A percentile compares a stretch with the other conserved stretches of the same genome.
phyloP scores from a whole-genome alignment of 805 yeast genomes.

The Candida orba region DNA sequence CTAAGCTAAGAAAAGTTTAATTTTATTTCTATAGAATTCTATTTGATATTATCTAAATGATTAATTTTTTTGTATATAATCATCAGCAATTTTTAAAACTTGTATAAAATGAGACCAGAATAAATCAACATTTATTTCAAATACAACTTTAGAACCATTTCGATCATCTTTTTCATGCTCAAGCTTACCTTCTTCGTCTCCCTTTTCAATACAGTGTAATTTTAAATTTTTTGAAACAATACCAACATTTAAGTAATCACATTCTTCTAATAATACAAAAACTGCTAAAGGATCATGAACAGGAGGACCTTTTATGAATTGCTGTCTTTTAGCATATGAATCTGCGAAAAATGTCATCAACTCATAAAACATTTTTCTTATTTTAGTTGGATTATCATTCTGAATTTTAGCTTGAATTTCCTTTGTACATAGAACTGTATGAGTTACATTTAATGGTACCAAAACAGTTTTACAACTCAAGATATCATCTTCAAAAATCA shows the following conservation, averaged over 20 bases:
- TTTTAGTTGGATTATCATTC: slow-evolving; percentile 28
- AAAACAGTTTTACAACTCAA: slow-evolving; percentile 42
- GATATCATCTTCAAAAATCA: slow-evolving; percentile 40
- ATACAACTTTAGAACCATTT: slow-evolving; percentile 34
- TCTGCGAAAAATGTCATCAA: slow-evolving; percentile 44
- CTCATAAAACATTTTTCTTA: slow-evolving; percentile 50
- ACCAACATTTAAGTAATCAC: slow-evolving; percentile 18
- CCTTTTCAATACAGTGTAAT: slow-evolving; percentile 15
- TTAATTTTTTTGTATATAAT: background rate
- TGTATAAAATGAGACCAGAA: slow-evolving; percentile 41
- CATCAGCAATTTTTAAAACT: slow-evolving; percentile 32
- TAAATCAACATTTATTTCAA: slow-evolving; percentile 30
- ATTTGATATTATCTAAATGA: background rate
- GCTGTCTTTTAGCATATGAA: slow-evolving; percentile 35
- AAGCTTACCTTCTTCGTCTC: slow-evolving; percentile 24
- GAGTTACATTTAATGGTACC: slow-evolving; percentile 66
- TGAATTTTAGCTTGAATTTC: slow-evolving; percentile 33
- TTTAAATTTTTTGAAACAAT: slow-evolving; percentile 10
- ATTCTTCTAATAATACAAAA: slow-evolving; percentile 40
- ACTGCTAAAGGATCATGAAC: slow-evolving; percentile 77
- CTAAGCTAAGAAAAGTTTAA: slow-evolving; percentile 7
- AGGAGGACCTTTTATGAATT: slow-evolving; percentile 56
- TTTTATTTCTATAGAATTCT: background rate
- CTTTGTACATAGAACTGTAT: slow-evolving; percentile 47
- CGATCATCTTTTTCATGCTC: slow-evolving; percentile 10